A percentile compares a stretch with the other conserved stretches of the same genome.
These are phyloP conservation scores for Ogataea saltuana DNA, from an alignment of 805 yeast genomes.

Conservation along the genomic window DNA sequence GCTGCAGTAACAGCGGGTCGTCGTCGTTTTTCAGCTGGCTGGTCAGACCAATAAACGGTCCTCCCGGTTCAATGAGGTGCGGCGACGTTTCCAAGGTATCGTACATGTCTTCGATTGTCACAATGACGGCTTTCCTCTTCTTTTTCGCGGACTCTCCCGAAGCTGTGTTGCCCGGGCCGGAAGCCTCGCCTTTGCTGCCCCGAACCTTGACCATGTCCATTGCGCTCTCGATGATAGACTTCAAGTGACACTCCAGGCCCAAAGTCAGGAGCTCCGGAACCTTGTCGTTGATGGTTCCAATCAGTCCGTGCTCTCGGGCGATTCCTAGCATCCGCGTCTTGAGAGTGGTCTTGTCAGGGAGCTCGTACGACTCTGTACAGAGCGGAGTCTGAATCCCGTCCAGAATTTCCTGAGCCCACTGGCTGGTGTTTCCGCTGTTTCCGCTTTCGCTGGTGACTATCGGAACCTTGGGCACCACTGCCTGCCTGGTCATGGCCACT, in stretches of 20 bases:
- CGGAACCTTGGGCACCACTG: slow-evolving; percentile 83
- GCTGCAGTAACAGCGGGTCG: slow-evolving; percentile 30
- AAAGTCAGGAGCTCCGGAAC: slow-evolving; percentile 73
- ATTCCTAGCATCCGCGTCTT: slow-evolving; percentile 73
- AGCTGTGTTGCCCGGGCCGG: slow-evolving; percentile 4
- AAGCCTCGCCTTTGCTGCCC: slow-evolving; percentile 37
- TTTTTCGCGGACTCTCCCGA: background rate
- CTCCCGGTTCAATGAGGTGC: slow-evolving; percentile 66
- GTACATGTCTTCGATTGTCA: slow-evolving; percentile 66
- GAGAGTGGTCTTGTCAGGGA: slow-evolving; percentile 77
- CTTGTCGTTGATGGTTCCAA: slow-evolving; percentile 76
- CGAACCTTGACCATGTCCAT: slow-evolving; percentile 71
- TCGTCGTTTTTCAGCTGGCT: slow-evolving; percentile 60
- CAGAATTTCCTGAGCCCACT: slow-evolving; percentile 91
- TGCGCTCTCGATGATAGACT: slow-evolving; percentile 69
- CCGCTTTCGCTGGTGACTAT: slow-evolving; percentile 44
- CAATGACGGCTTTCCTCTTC: slow-evolving; percentile 36
- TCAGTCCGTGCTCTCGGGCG: slow-evolving; percentile 85
- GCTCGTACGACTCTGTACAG: slow-evolving; percentile 71
- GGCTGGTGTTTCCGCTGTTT: slow-evolving; percentile 48
- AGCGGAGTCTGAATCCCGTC: slow-evolving; percentile 83
- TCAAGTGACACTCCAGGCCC: slow-evolving; percentile 83
- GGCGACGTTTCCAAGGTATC: slow-evolving; percentile 67
- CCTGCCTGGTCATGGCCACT: slow-evolving; percentile 68
- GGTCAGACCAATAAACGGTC: slow-evolving; percentile 54